Base-by-base conservation (phyloP, 1,284 basidiomycete species). In the Ceratobasidium sp. region DNA sequence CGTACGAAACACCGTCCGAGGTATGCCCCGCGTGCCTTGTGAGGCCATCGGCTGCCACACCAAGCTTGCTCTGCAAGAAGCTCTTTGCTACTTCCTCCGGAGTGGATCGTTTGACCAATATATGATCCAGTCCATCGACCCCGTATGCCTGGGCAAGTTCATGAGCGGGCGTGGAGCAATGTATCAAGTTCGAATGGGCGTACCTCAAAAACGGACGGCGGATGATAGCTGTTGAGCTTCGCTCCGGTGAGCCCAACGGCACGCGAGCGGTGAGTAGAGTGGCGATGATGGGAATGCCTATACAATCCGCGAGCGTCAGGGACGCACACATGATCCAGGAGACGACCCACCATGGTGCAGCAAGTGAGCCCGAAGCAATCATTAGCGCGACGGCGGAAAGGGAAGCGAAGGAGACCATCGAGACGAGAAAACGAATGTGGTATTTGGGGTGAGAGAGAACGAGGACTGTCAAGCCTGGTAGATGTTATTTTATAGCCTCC, bases 1-100 rank as follows among this genome's bases (percentile, higher is more conserved):
- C 81, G 69, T 79, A 78, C 35, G 76, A 77, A 8, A 76, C 74
- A 1, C 69, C 68, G 1, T 78, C 78, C 8, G 73, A 74, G 1
- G 73, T 70, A 68, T 78, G 80, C 7, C 80, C 80, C 54, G 80
- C 79, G 53, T 74, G 77, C 73, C 77, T 80, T 4, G 74, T 69
- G 58, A 80, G 73, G 20, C 75, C 73, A 25, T 74, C 73, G 6
- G 75, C 54, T 34, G 75, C 72, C 6, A 81, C 69, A 1, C 75
- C 74, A 34, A 81, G 76, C 49, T 76, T 76, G 1, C 76, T 75
- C 31, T 76, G 71, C 15, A 80, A 72, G 73, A 81, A 82, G 1
- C 77, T 72, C 20, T 78, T 71, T 22, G 81, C 78, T 15, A 76
- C 74, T 20, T 79, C 78, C 56, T 79, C 74, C 12, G 79, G 60